Percentiles rank a stretch among this genome's conserved stretches.
These are phyloP conservation scores for Cryptococcus sp. DNA, from an alignment of 1,284 basidiomycete species.

Conservation along the genomic window DNA sequence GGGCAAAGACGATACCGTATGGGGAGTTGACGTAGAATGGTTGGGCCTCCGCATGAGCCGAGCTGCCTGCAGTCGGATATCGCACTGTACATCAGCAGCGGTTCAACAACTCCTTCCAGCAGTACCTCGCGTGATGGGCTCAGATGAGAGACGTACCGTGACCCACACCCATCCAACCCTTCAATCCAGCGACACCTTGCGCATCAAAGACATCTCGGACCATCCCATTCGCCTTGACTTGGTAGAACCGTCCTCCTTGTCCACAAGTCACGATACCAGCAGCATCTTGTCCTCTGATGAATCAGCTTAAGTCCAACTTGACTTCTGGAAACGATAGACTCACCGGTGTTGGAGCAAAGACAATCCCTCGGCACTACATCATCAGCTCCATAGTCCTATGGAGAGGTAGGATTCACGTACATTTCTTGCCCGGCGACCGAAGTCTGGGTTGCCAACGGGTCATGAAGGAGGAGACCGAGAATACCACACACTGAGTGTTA, in stretches of 20 bases:
- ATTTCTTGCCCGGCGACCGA: slow-evolving; percentile 68
- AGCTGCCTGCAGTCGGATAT: slow-evolving; percentile 96
- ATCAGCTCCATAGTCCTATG: neutral
- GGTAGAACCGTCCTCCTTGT: slow-evolving; percentile 88
- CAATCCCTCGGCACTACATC: slow-evolving; percentile 63
- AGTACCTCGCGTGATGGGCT: neutral
- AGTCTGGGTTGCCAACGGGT: slow-evolving; percentile 58
- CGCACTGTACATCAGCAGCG: slow-evolving; percentile 56
- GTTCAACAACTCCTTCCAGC: neutral
- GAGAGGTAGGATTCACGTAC: slow-evolving; percentile 30
- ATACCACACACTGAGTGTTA: slow-evolving; percentile 69
- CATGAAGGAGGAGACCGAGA: slow-evolving; percentile 74
- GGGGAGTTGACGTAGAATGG: slow-evolving; percentile 99
- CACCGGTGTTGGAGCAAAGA: slow-evolving; percentile 81
- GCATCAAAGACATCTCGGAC: slow-evolving; percentile 95
- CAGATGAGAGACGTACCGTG: slow-evolving; percentile 62
- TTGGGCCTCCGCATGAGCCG: slow-evolving; percentile 96
- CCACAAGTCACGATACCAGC: slow-evolving; percentile 98
- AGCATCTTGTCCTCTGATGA: slow-evolving; percentile 78
- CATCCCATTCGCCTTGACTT: slow-evolving; percentile 99
- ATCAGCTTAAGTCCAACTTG: slow-evolving; percentile 13
- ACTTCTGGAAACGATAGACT: slow-evolving; percentile 8
- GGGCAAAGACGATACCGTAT: slow-evolving; percentile 88
- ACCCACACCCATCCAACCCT: slow-evolving; percentile 95
- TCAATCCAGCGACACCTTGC: slow-evolving; percentile 66